These are phyloP conservation scores for Globisporangium iwayamae DNA, from an alignment of 352 stramenopile species.

Conservation along the genomic window DNA sequence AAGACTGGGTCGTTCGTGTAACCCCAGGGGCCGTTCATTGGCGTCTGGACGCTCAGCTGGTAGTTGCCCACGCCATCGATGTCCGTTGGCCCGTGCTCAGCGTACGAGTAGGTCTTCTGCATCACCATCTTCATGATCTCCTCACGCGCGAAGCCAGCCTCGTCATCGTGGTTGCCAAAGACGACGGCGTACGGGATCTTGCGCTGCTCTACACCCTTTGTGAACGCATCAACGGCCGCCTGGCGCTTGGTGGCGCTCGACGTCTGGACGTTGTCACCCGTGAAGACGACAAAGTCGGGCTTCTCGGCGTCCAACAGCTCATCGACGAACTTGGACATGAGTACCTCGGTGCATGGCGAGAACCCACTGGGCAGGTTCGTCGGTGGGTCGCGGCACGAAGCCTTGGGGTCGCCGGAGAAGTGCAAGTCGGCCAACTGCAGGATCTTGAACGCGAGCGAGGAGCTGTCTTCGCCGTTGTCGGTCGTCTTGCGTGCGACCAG, in stretches of 20 bases:
- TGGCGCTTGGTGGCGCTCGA: neutral
- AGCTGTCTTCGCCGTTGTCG: too few species aligned
- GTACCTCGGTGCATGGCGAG: too few species aligned
- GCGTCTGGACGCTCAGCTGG: conserved; percentile 45
- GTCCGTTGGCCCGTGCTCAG: conserved; percentile 37
- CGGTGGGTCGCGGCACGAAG: too few species aligned
- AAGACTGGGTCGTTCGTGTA: conserved; percentile 30
- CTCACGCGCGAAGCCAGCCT: conserved; percentile 35
- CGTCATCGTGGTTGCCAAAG: conserved; percentile 68
- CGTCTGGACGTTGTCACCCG: too few species aligned
- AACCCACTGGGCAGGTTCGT: too few species aligned
- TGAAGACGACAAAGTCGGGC: too few species aligned
- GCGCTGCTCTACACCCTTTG: conserved; percentile 29
- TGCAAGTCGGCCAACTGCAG: too few species aligned
- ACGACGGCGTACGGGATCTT: conserved; percentile 53
- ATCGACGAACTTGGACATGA: too few species aligned
- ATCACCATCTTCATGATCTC: conserved; percentile 37
- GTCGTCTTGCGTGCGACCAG: too few species aligned
- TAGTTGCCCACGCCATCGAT: conserved; percentile 71
- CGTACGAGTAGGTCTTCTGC: conserved; percentile 38
- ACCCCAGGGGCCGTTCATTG: conserved; percentile 35
- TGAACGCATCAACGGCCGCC: conserved; percentile 35
- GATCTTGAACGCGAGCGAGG: too few species aligned
- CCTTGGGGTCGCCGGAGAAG: too few species aligned
- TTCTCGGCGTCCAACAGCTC: too few species aligned